Percentiles rank a stretch among this genome's conserved stretches.
These are phyloP conservation scores for Bipolaris cookei DNA, from an alignment of 2,329 filamentous ascomycete genomes.

Conservation along the genomic window DNA sequence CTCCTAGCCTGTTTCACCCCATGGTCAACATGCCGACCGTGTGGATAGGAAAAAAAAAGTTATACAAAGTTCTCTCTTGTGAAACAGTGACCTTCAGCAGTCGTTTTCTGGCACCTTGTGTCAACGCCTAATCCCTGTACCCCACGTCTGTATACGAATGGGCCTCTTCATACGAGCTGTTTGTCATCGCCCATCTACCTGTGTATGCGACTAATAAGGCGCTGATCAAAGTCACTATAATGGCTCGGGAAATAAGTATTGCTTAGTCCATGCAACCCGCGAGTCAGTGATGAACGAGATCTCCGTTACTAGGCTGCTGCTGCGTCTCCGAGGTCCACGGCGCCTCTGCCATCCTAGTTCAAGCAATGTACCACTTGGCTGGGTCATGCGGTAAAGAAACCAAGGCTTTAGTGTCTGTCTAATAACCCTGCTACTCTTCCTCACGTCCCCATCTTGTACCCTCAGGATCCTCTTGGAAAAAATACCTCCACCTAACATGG, in stretches of 20 bases:
- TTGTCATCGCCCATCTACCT: not conserved
- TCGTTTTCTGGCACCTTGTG: not conserved
- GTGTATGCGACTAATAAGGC: not conserved
- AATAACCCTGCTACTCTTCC: not conserved
- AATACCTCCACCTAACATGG: not conserved
- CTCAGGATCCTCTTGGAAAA: not conserved
- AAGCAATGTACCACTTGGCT: not conserved
- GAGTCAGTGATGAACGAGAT: slow-evolving; percentile 14
- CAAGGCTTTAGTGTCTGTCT: not conserved
- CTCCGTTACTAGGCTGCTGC: not conserved
- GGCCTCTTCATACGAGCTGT: not conserved
- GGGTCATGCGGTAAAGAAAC: slow-evolving; percentile 2
- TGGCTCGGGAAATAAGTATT: slow-evolving; percentile 9
- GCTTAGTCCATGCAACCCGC: slow-evolving; percentile 6
- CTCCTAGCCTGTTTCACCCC: not conserved
- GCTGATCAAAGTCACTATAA: not conserved
- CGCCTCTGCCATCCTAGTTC: not conserved
- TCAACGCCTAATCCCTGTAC: not conserved
- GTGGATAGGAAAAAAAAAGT: not conserved
- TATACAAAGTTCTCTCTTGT: not conserved
- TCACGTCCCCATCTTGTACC: too few species aligned
- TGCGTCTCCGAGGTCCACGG: not conserved
- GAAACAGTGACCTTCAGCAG: not conserved
- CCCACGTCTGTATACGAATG: not conserved
- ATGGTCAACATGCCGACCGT: not conserved